Evolutionary conservation across 2,329 filamentous ascomycete genomes (phyloP).

Genomic region (Pseudocercospora fijiensis): DNA sequence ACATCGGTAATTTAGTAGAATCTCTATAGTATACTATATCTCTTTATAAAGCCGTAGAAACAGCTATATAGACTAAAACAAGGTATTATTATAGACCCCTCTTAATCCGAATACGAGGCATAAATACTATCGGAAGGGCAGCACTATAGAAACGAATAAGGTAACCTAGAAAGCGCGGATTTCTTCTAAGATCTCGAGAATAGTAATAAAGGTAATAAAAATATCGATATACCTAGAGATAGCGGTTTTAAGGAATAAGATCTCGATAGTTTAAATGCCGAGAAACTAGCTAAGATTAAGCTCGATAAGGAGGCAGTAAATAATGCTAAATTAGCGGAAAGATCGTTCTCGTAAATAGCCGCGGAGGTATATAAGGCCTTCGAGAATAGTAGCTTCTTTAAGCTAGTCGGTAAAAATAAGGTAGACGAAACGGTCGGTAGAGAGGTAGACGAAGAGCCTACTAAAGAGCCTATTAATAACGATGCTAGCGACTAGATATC

Average conservation of each 20-base stretch:
- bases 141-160: not conserved
- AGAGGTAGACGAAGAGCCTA: too few species aligned
- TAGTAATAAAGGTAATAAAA: too few species aligned
- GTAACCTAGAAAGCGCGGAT: not conserved
- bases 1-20: too few species aligned
- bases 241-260: not conserved
- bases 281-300: not conserved
- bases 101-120: not conserved
- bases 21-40: too few species aligned
- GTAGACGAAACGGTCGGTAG: too few species aligned
- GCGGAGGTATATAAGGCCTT: not conserved
- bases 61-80: not conserved
- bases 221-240: not conserved
- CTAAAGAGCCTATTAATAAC: too few species aligned
- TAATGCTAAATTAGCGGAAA: not conserved
- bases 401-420: not conserved
- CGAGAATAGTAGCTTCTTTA: too few species aligned
- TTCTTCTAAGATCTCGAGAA: not conserved
- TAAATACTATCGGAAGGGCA: not conserved
- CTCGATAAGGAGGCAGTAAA: not conserved
- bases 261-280: not conserved
- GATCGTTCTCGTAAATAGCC: not conserved
- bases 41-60: not conserved
- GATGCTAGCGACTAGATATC: not conserved
- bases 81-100: not conserved